Evolutionary conservation across 768 basidiomycete genomes (phyloP), one percentile per base, ranked within the genome.

Genomic region (Lactarius hengduanensis): DNA sequence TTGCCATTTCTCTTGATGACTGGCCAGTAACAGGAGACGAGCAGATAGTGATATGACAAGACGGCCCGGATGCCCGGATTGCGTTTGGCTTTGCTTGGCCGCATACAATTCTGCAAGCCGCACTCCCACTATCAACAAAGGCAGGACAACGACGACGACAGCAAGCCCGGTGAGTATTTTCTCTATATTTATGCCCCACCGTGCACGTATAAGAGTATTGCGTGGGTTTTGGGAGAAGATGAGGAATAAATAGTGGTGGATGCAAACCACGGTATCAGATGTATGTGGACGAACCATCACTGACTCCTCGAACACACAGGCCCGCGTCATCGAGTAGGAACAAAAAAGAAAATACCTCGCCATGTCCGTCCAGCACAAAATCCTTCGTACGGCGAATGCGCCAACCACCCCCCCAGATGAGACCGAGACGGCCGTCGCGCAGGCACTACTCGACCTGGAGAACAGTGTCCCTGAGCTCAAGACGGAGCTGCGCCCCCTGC

Each of bases 381-480:
- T 99, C 77, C 82, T 88, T 74, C 92, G 97, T 75, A 92, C 93
- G 72, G 97, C 97, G 77, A 98, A 98, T 76, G 96, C 97, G 65
- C 96, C 96, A 69, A 84, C 80, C 69, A 89, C 91, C 28, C 74
- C 92, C 69, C 94, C 96, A 68, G 91, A 94, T 79, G 95, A 95
- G 78, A 92, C 88, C 47, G 96, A 98, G 81, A 88, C 83, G 71
- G 86, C 79, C 74, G 90, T 99, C 77, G 96, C 93, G 60, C 96
- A 98, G 82, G 95, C 97, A 62, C 83, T 99, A 73, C 79, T 98
- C 74, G 97, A 99, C 85, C 88, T 99, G 76, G 96, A 98, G 81
- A 93, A 90, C 84, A 95, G 94, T 78, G 96, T 98, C 67, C 92
- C 96, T 69, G 97, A 99, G 80, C 90, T 99, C 82, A 99, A 98